These are phyloP conservation scores for Talaromyces piceae DNA, from an alignment of 2,329 filamentous ascomycete genomes.

Conservation along the genomic window DNA sequence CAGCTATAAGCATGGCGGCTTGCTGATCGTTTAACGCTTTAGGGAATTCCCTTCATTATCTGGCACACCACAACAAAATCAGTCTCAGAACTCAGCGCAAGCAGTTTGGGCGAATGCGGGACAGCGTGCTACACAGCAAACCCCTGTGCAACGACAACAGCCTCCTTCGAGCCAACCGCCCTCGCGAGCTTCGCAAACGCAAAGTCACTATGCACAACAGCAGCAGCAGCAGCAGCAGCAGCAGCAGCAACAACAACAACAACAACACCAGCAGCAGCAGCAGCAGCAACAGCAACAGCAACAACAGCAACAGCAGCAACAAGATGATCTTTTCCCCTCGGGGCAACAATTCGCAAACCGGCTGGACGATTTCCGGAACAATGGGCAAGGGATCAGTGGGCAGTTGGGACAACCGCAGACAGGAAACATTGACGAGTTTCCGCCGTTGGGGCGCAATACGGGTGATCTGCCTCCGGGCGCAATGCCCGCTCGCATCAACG, in stretches of 20 bases:
- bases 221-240: too few species aligned
- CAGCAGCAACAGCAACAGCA: too few species aligned
- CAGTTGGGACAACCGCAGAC: slow-evolving; percentile 47
- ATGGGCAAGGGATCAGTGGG: slow-evolving; percentile 47
- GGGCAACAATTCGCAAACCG: slow-evolving; percentile 45
- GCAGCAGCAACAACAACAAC: too few species aligned
- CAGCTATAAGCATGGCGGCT: not conserved
- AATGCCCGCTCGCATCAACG: slow-evolving; percentile 29
- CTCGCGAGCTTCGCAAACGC: slow-evolving; percentile 33
- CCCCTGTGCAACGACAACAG: slow-evolving; percentile 47
- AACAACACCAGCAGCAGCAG: too few species aligned
- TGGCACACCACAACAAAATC: slow-evolving; percentile 48
- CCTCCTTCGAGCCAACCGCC: slow-evolving; percentile 36
- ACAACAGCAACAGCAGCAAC: too few species aligned
- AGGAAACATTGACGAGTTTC: slow-evolving; percentile 54
- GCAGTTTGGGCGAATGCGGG: slow-evolving; percentile 52
- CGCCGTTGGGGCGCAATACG: slow-evolving; percentile 49
- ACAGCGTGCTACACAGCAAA: slow-evolving; percentile 47
- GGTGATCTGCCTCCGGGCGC: slow-evolving; percentile 7
- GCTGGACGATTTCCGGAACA: slow-evolving; percentile 51
- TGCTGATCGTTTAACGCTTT: slow-evolving; percentile 9
- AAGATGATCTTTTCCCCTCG: slow-evolving; percentile 41
- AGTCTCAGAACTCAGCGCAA: slow-evolving; percentile 44
- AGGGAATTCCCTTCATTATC: slow-evolving; percentile 59
- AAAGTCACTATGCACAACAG: slow-evolving; percentile 29